Conservation (phyloP, 2,329 filamentous ascomycete species). For the Pseudocercospora fijiensis region DNA sequence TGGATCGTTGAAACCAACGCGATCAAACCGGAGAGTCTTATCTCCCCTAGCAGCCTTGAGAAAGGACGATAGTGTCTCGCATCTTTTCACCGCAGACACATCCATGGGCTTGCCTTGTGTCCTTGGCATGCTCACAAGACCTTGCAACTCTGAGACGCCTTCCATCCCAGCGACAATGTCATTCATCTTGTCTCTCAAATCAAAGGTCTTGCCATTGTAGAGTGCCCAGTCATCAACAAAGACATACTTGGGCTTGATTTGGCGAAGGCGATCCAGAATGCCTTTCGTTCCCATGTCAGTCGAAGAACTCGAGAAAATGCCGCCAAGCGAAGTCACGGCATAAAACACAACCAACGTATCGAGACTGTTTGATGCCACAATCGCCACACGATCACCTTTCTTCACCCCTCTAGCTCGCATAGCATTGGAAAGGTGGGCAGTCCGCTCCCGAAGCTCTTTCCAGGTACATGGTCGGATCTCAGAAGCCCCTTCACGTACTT, state of each 20-base stretch:
- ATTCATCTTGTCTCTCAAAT: conserved; percentile 70
- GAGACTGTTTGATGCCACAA: conserved; percentile 72
- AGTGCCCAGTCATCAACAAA: conserved; percentile 79
- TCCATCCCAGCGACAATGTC: conserved; percentile 65
- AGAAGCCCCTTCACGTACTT: conserved; percentile 66
- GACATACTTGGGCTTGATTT: conserved; percentile 75
- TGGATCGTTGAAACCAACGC: conserved; percentile 69
- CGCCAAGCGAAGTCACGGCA: conserved; percentile 69
- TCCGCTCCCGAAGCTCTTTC: conserved; percentile 61
- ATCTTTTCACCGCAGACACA: conserved; percentile 54
- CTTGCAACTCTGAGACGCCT: conserved; percentile 59
- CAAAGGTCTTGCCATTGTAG: conserved; percentile 74
- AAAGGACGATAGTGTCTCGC: conserved; percentile 47
- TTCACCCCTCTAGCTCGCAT: conserved; percentile 65
- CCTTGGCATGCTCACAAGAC: conserved; percentile 64
- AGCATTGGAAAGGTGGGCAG: conserved; percentile 62
- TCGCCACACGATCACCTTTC: conserved; percentile 71
- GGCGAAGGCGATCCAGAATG: conserved; percentile 69
- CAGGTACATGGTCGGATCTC: conserved; percentile 60
- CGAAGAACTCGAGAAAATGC: conserved; percentile 70
- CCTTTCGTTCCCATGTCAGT: conserved; percentile 83
- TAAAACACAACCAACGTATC: conserved; percentile 72
- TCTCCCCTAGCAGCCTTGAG: conserved; percentile 42
- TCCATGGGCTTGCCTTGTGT: conserved; percentile 60
- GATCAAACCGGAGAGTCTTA: conserved; percentile 54